Base-by-base conservation (phyloP, 305 asterid species). In the Coffea humblotiana region DNA sequence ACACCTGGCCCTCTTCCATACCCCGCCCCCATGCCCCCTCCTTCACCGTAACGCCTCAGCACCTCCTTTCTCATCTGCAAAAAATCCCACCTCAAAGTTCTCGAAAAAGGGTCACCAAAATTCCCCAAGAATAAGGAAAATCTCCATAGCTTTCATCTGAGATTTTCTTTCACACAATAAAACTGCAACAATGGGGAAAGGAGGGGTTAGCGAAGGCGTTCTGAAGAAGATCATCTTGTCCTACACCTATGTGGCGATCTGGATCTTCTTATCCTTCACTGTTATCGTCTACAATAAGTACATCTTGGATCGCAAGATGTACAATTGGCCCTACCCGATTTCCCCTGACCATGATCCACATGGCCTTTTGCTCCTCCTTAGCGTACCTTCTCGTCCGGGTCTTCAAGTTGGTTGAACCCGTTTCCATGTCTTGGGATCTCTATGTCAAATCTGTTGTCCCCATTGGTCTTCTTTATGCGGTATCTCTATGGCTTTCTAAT, bases 311-410 rank as follows among this genome's bases (percentile, higher is more conserved):
- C 83, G 82, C 8, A 88, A 90, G 83, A 89, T 89, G 86, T 91
- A 91, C 88, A 82, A 91, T 60, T 91, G 96, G 94, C 92, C 96
- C 19, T 91, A 82, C 72, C 96, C 96, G 76, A 90, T 91, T 81
- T 91, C 96, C 96, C 35, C 96, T 91, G 19, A 90, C 96, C 83
- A 91, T 91, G 96, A 90, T 90, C 66, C 96, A 91, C 89, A 90
- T 92, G 97, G 83, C 79, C 40, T 92, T 92, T 81, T 92, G 93
- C 80, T 92, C 97, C 32, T 88, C 90, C 69, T 84, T 92, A 49
- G 97, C 95, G 66, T 90, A 87, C 83, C 81, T 91, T 79, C 89
- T 89, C 84, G 89, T 90, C 79, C 92, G 92, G 63, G 37, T 90
- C 80, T 84, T 90, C 86, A 83, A 84, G n/a, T 37, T 90, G 29